Evolutionary conservation across 2,329 filamentous ascomycete genomes (phyloP).

Genomic region (Aspergillus fumigatus): DNA sequence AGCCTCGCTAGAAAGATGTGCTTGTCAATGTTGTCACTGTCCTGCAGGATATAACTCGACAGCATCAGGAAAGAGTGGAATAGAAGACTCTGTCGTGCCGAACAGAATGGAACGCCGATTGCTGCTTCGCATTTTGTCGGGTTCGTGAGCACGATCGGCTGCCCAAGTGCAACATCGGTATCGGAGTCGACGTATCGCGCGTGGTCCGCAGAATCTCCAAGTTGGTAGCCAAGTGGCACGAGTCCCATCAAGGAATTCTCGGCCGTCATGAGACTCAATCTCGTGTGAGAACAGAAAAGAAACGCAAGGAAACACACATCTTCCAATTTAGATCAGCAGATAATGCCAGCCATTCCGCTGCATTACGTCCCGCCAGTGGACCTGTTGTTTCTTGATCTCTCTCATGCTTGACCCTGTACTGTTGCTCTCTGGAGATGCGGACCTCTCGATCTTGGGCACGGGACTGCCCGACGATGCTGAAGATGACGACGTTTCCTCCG

Average conservation of each 20-base stretch:
- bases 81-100: neutral
- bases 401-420: slow-evolving; percentile 10
- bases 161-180: neutral
- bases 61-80: neutral
- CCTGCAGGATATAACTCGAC: neutral
- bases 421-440: slow-evolving; percentile 12
- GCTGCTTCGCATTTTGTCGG: neutral
- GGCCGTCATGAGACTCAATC: slow-evolving; percentile 13
- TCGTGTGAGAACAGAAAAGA: slow-evolving; percentile 4
- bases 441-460: slow-evolving; percentile 16
- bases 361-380: slow-evolving; percentile 96
- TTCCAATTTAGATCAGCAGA: slow-evolving; percentile 66
- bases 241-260: slow-evolving; percentile 17
- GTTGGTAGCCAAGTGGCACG: slow-evolving; percentile 17
- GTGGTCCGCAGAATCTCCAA: slow-evolving; percentile 1
- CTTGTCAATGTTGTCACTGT: neutral
- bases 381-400: slow-evolving; percentile 50
- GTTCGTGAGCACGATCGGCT: neutral
- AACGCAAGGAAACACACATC: neutral
- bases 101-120: neutral
- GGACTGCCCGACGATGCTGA: slow-evolving; percentile 7
- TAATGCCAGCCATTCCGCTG: slow-evolving; percentile 87
- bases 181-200: neutral
- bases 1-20: neutral
- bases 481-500: slow-evolving; percentile 7